Conservation (phyloP, 73 alveolate genomes). For the Blepharisma stoltei region DNA sequence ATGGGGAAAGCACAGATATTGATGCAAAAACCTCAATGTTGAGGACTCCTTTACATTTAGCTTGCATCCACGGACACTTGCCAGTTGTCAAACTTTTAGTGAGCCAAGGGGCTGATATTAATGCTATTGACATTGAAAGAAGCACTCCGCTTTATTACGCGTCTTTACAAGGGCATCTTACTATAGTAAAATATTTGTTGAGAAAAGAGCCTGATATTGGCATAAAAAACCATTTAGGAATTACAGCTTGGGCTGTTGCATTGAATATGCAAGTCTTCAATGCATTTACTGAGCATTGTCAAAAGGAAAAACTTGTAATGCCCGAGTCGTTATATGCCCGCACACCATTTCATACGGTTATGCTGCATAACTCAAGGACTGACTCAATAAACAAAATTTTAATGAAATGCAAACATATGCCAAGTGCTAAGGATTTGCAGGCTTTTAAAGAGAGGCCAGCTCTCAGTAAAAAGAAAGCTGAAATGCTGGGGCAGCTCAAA, state of each 20-base stretch:
- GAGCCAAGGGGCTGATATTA: constrained; percentile 38
- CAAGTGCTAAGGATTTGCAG: neutral
- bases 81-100: constrained; percentile 56
- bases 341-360: neutral
- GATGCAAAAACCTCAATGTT: constrained; percentile 20
- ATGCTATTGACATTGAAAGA: constrained; percentile 42
- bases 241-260: constrained; percentile 67
- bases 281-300: constrained; percentile 34
- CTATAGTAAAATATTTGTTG: constrained; percentile 31
- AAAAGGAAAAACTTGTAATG: neutral
- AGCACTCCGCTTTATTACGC: constrained; percentile 52
- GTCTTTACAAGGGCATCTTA: constrained; percentile 8
- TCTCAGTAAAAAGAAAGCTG: neutral
- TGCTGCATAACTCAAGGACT: neutral
- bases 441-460: constrained; percentile 1
- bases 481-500: neutral
- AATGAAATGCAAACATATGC: neutral
- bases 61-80: constrained; percentile 72
- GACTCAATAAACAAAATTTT: neutral
- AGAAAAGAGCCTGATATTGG: constrained; percentile 40
- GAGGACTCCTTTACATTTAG: constrained; percentile 78
- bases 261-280: constrained; percentile 66
- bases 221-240: constrained; percentile 64
- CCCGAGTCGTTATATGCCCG: neutral
- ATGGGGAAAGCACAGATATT: constrained; percentile 29